Evolutionary conservation across 768 basidiomycete species (phyloP), one percentile per base, ranked within the genome.

Genomic region (Boletus edulis): DNA sequence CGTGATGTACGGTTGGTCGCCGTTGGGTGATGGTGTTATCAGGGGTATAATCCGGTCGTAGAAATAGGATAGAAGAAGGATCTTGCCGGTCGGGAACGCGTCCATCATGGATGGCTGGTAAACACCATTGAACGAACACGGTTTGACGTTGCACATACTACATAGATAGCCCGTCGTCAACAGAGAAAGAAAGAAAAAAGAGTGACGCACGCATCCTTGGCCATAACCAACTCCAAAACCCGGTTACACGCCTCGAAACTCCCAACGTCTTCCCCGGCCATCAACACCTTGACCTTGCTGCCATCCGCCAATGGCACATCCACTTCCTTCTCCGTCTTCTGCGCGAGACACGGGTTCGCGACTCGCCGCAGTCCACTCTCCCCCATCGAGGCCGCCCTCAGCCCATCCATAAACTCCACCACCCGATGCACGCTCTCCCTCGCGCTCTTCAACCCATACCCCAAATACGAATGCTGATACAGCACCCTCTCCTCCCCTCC

Each of bases 381-480:
- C 11, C 29, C 56, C 52, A 17, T 39, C 56, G 40, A 46, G n/a
- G 40, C 14, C 55, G 51, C 31, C 20, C 76, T 74, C 49, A 87
- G 61, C 8, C 78, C 72, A 6, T 77, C 73, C 77, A 93, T 89
- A 71, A 96, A 98, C n/a, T 91, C 87, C 32, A 98, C 89, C 47
- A 99, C 75, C 59, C 84, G 84, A 68, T 99, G 94, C 13, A 97
- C 89, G 67, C 87, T 85, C 70, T 79, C 76, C 58, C 96, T 72
- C 24, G 93, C 94, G 24, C 81, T 78, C 93, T 94, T 98, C 32
- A 98, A 77, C 12, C 97, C 97, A 73, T 95, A 99, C 5, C 95
- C 97, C 52, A 98, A 80, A 73, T 98, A 97, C 52, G 96, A 98
- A 67, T 99, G 96, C 74, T 98, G 97, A 73, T 98, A 98, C 58